A percentile compares a stretch with the other conserved stretches of the same genome.
These are phyloP conservation scores for Zygosaccharomyces kombuchaensis DNA, from an alignment of 805 yeast species.

Conservation along the genomic window DNA sequence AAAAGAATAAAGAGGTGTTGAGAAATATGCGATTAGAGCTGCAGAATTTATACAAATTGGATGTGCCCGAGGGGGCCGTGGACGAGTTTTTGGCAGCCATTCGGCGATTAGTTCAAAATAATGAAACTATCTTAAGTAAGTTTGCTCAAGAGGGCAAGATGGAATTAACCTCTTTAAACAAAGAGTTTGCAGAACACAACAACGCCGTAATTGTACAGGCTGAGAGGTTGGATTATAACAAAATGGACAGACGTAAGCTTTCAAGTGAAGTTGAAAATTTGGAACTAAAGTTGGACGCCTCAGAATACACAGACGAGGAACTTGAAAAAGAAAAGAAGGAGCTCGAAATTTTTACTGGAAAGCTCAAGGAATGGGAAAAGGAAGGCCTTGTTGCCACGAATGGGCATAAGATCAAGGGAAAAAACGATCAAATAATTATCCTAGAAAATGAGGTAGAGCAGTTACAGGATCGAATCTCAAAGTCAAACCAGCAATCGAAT, in stretches of 20 bases:
- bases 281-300: conserved; percentile 37
- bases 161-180: conserved; percentile 10
- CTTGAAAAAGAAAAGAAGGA: conserved; percentile 43
- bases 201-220: conserved; percentile 28
- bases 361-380: conserved; percentile 33
- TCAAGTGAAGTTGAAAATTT: conserved; percentile 38
- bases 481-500: conserved; percentile 56
- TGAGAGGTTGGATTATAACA: conserved; percentile 42
- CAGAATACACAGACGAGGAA: conserved; percentile 43
- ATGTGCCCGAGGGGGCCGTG: neutral
- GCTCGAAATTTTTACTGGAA: conserved; percentile 38
- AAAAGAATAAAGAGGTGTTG: conserved; percentile 18
- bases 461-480: conserved; percentile 45
- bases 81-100: conserved; percentile 5
- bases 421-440: conserved; percentile 36
- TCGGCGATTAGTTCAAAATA: neutral
- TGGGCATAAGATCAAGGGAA: conserved; percentile 35
- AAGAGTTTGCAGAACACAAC: conserved; percentile 18
- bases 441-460: conserved; percentile 49
- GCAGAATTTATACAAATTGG: neutral
- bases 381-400: conserved; percentile 31
- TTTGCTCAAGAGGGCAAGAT: conserved; percentile 15
- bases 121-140: conserved; percentile 9
- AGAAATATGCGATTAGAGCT: conserved; percentile 6
- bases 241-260: conserved; percentile 40